These are phyloP conservation scores for Penicillium coprophilum DNA, from an alignment of 495 filamentous ascomycete species.

Conservation along the genomic window DNA sequence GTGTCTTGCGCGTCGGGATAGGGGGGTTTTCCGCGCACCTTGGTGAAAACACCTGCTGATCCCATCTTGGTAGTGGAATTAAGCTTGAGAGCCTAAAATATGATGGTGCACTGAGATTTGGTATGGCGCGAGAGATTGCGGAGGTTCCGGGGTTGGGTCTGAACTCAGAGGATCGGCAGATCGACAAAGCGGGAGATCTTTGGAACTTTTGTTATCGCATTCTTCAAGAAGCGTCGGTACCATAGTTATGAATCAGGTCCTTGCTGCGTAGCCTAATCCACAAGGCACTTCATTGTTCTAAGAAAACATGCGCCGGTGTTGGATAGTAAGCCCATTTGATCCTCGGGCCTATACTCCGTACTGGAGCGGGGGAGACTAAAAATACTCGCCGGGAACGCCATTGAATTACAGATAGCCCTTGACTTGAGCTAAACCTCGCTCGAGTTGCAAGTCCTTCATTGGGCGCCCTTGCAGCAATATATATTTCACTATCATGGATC, in stretches of 20 bases:
- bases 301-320: neutral
- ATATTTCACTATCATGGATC: too few relatives aligned
- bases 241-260: too few relatives aligned
- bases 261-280: neutral
- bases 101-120: neutral
- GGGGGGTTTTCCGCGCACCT: conserved; percentile 22
- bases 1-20: neutral
- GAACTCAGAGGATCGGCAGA: conserved; percentile 4
- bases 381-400: too few relatives aligned
- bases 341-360: too few relatives aligned
- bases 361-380: too few relatives aligned
- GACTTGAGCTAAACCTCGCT: too few relatives aligned
- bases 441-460: too few relatives aligned
- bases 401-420: too few relatives aligned
- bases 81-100: neutral
- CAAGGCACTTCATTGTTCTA: neutral
- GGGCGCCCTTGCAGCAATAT: too few relatives aligned
- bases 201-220: neutral
- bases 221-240: too few relatives aligned
- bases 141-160: neutral
- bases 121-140: neutral
- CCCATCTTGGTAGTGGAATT: conserved; percentile 22
- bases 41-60: conserved; percentile 34
- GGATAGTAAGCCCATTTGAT: neutral
- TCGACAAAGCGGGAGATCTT: conserved; percentile 1